phyloP scores from a whole-genome alignment of 2,329 filamentous ascomycete species.

The Pestalotiopsis sp. region DNA sequence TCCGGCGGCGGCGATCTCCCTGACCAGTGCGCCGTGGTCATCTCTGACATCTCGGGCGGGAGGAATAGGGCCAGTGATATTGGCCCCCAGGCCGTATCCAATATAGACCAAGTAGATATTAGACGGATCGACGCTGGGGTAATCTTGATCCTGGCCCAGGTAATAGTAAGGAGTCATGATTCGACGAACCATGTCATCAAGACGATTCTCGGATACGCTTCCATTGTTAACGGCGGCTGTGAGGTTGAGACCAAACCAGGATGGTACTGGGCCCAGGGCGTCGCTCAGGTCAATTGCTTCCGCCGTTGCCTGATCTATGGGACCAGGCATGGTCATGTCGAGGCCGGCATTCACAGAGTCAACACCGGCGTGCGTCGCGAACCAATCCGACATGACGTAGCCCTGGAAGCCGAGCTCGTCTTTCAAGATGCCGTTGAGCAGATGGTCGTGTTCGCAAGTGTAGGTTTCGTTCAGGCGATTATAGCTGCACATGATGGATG shows the following conservation, averaged over 20 bases:
- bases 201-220: constrained; percentile 39
- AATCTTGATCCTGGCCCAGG: constrained; percentile 54
- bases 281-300: not conserved
- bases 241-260: constrained; percentile 63
- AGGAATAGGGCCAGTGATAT: not conserved
- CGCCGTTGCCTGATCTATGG: not conserved
- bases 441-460: constrained; percentile 49
- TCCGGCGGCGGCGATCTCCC: constrained; percentile 75
- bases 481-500: constrained; percentile 45
- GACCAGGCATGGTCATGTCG: constrained; percentile 60
- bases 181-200: constrained; percentile 68
- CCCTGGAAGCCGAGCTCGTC: constrained; percentile 44
- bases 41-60: constrained; percentile 77
- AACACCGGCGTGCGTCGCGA: constrained; percentile 42
- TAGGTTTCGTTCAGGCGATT: constrained; percentile 50
- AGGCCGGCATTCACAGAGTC: constrained; percentile 45
- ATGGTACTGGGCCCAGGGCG: constrained; percentile 69
- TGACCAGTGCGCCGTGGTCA: constrained; percentile 72
- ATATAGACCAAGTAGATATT: constrained; percentile 48
- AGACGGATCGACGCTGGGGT: constrained; percentile 59
- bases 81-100: constrained; percentile 63
- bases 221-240: constrained; percentile 50
- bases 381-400: constrained; percentile 44
- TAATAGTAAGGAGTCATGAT: constrained; percentile 74
- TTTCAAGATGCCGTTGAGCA: constrained; percentile 49